These are phyloP conservation scores for Glebionis coronaria DNA, from an alignment of 129 eudicot species.

Conservation along the genomic window DNA sequence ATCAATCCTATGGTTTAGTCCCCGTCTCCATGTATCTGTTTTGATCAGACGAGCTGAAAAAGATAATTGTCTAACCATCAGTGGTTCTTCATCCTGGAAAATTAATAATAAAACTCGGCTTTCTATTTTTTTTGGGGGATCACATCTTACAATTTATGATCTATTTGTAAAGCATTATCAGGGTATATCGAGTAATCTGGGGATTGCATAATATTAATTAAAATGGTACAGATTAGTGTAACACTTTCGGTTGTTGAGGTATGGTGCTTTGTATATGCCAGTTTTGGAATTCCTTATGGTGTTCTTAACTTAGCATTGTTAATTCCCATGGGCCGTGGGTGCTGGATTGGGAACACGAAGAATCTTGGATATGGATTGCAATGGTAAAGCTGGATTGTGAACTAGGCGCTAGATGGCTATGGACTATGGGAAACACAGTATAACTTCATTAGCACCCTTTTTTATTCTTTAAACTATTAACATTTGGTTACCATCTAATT, in stretches of 20 bases:
- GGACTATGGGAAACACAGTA: constrained; percentile 11
- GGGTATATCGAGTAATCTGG: constrained; percentile 53
- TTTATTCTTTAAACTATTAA: constrained; percentile 11
- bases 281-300: constrained; percentile 44
- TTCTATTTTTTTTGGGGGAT: not conserved
- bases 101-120: not conserved
- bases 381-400: constrained; percentile 67
- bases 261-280: constrained; percentile 57
- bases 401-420: constrained; percentile 37
- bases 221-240: constrained; percentile 52
- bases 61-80: constrained; percentile 21
- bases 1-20: too few species aligned
- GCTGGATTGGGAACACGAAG: constrained; percentile 72
- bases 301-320: constrained; percentile 51
- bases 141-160: not conserved
- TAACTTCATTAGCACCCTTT: not conserved
- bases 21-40: not conserved
- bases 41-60: not conserved
- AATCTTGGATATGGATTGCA: constrained; percentile 74
- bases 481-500: constrained; percentile 10
- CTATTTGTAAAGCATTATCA: not conserved
- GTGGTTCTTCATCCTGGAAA: constrained; percentile 8
- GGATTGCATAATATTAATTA: constrained; percentile 55
- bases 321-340: constrained; percentile 55
- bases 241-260: constrained; percentile 73